Conservation (phyloP, 2,329 filamentous ascomycete species). For the Beauveria sp. region DNA sequence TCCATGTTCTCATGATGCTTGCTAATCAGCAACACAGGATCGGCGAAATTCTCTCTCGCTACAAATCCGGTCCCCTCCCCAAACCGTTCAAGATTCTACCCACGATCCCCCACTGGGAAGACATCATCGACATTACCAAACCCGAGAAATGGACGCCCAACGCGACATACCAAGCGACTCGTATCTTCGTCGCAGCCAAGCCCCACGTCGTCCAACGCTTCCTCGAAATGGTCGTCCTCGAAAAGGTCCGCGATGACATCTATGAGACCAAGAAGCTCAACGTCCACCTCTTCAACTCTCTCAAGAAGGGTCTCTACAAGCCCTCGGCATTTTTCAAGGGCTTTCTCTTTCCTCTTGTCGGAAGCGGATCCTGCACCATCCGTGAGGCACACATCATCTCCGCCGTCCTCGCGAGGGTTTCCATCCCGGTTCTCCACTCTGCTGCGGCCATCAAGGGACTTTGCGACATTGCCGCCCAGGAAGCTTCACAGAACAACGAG, state of each 20-base stretch:
- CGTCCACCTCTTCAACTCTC: constrained; percentile 83
- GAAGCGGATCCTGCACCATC: constrained; percentile 79
- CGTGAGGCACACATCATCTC: constrained; percentile 89
- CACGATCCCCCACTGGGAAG: constrained; percentile 83
- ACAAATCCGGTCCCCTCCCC: constrained; percentile 92
- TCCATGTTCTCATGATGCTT: constrained; percentile 12
- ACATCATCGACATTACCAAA: constrained; percentile 74
- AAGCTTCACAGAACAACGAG: constrained; percentile 75
- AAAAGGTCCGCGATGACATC: constrained; percentile 89
- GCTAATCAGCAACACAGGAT: constrained; percentile 43
- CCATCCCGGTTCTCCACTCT: constrained; percentile 85
- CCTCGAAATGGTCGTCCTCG: constrained; percentile 78
- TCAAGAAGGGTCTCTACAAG: constrained; percentile 91
- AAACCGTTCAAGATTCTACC: constrained; percentile 98
- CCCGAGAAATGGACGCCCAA: constrained; percentile 71
- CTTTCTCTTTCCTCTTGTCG: constrained; percentile 82
- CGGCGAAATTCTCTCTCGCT: constrained; percentile 79
- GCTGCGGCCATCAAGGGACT: constrained; percentile 85
- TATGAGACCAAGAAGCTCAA: constrained; percentile 92
- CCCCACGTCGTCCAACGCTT: constrained; percentile 76
- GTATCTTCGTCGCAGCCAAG: constrained; percentile 83
- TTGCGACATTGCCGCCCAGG: constrained; percentile 89
- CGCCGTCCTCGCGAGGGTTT: constrained; percentile 75
- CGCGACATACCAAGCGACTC: constrained; percentile 77
- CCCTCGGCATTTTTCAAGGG: constrained; percentile 96